phyloP scores from a whole-genome alignment of 2,329 filamentous ascomycete species.

The Alternaria postmessia region DNA sequence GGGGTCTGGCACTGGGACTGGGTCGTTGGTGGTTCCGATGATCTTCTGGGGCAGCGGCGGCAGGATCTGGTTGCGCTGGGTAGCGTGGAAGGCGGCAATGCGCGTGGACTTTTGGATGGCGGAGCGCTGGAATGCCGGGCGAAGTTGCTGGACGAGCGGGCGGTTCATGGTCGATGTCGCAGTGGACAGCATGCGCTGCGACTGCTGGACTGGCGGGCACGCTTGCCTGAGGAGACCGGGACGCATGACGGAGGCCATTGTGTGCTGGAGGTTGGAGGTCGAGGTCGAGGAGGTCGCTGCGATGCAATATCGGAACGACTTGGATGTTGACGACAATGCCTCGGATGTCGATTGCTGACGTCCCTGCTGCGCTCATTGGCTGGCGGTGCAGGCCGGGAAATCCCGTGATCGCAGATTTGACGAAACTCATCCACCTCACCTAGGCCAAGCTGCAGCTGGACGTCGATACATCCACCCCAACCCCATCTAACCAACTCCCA shows the following conservation, averaged over 20 bases:
- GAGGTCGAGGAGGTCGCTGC: slow-evolving; percentile 12
- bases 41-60: slow-evolving; percentile 88
- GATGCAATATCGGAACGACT: slow-evolving; percentile 16
- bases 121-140: slow-evolving; percentile 53
- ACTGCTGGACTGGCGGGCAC: slow-evolving; percentile 49
- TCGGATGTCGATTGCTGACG: slow-evolving; percentile 31
- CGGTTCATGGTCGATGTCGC: slow-evolving; percentile 48
- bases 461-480: slow-evolving; percentile 31
- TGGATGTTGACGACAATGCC: slow-evolving; percentile 28
- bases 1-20: slow-evolving; percentile 75
- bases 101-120: slow-evolving; percentile 54
- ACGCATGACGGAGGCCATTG: slow-evolving; percentile 64
- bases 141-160: slow-evolving; percentile 47
- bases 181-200: slow-evolving; percentile 57
- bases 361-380: slow-evolving; percentile 28
- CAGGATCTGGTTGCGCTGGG: slow-evolving; percentile 76
- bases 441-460: slow-evolving; percentile 37
- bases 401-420: slow-evolving; percentile 33
- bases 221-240: slow-evolving; percentile 60
- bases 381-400: slow-evolving; percentile 26
- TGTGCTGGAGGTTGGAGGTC: slow-evolving; percentile 23
- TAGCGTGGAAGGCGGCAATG: slow-evolving; percentile 86
- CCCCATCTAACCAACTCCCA: slow-evolving; percentile 33
- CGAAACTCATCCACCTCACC: slow-evolving; percentile 34
- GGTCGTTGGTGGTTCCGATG: slow-evolving; percentile 84